A percentile compares a stretch with the other conserved stretches of the same genome.
These are phyloP conservation scores for Clavariopsis aquatica DNA, from an alignment of 495 filamentous ascomycete genomes.

Conservation along the genomic window DNA sequence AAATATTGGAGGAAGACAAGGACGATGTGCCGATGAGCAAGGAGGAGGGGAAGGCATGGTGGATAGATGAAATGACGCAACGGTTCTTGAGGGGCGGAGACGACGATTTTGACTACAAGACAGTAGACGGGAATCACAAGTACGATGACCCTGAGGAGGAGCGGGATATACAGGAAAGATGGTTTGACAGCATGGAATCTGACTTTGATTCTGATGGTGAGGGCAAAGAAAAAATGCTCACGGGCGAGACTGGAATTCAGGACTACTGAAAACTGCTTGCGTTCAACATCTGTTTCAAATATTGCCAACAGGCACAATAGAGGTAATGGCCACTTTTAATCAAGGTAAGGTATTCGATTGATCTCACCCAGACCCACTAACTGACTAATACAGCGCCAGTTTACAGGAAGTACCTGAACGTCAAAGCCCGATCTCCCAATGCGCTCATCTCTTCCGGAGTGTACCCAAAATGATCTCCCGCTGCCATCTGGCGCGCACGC, in stretches of 20 bases:
- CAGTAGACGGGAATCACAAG: conserved; percentile 69
- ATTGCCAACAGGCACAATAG: background rate
- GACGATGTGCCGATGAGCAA: conserved; percentile 59
- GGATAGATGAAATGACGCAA: conserved; percentile 66
- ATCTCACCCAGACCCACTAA: background rate
- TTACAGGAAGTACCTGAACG: conserved; percentile 63
- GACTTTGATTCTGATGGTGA: conserved; percentile 58
- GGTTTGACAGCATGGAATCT: conserved; percentile 76
- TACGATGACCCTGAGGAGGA: conserved; percentile 64
- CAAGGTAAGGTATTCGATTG: background rate
- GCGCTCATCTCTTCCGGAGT: conserved; percentile 58
- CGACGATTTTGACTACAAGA: conserved; percentile 71
- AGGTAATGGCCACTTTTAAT: background rate
- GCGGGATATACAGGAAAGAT: conserved; percentile 61
- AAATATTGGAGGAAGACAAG: conserved; percentile 59
- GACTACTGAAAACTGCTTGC: conserved; percentile 59
- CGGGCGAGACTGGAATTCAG: conserved; percentile 77
- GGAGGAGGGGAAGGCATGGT: conserved; percentile 65
- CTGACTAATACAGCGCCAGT: background rate
- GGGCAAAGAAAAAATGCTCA: conserved; percentile 32
- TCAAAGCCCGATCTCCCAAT: conserved; percentile 63
- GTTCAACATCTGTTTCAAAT: background rate
- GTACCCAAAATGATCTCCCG: conserved; percentile 51
- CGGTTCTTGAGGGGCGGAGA: conserved; percentile 73
- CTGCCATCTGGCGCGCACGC: conserved; percentile 46